Evolutionary conservation across 2,329 filamentous ascomycete species (phyloP).

Genomic region (Colletotrichum sp.): DNA sequence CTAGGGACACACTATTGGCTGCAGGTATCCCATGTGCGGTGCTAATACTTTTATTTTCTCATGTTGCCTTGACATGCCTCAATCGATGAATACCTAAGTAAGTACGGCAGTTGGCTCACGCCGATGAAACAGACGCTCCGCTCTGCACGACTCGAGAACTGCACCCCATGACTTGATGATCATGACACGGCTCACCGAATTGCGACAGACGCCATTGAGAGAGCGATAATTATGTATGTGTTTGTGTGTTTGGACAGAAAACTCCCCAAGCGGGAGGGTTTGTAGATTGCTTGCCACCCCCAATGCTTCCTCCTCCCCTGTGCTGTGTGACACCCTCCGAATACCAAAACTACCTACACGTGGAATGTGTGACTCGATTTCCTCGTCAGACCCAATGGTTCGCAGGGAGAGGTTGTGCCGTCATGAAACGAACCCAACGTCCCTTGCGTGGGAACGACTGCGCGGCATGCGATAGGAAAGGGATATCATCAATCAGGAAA

Average conservation of each 20-base stretch:
- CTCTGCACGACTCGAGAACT: not conserved
- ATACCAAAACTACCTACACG: constrained; percentile 14
- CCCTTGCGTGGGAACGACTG: constrained; percentile 1
- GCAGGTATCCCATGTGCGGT: not conserved
- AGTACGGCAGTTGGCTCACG: not conserved
- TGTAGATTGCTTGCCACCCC: constrained; percentile 12
- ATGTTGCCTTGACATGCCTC: not conserved
- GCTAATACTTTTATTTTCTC: not conserved
- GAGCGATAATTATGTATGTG: not conserved
- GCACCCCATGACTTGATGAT: not conserved
- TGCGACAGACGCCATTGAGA: not conserved
- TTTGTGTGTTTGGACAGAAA: not conserved
- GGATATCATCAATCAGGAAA: constrained; percentile 20
- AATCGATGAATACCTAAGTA: not conserved
- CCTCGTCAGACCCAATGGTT: constrained; percentile 4
- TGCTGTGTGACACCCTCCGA: not conserved
- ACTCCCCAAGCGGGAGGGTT: not conserved
- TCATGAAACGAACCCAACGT: not conserved
- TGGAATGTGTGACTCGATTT: constrained; percentile 6
- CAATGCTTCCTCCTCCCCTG: constrained; percentile 2
- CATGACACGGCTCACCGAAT: not conserved
- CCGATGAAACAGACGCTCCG: constrained; percentile 2
- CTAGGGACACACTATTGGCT: no score
- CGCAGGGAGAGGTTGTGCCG: not conserved
- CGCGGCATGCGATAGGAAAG: constrained; percentile 14